Conservation (phyloP, 2,329 filamentous ascomycete species). For the Monilinia polystroma region DNA sequence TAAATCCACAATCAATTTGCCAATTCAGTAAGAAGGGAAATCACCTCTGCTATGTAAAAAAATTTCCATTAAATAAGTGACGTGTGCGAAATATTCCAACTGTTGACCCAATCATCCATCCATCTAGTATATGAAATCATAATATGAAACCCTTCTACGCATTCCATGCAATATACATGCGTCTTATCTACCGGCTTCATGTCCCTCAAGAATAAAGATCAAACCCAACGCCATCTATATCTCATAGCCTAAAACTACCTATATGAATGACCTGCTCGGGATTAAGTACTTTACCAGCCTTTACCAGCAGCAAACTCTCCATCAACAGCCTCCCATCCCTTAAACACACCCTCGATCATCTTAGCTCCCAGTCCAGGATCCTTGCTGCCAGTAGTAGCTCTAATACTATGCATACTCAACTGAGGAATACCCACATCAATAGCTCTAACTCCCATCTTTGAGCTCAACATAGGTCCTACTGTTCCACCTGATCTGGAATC, state of each 20-base stretch:
- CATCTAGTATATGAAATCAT: no score
- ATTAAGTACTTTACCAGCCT: constrained; percentile 33
- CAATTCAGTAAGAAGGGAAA: no score
- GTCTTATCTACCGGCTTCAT: no score
- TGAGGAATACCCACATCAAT: constrained; percentile 90
- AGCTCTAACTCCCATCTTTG: constrained; percentile 74
- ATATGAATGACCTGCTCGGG: background rate
- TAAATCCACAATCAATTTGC: no score
- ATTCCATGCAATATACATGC: no score
- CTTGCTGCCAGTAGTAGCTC: constrained; percentile 80
- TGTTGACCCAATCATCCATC: no score
- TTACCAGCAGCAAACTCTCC: constrained; percentile 59
- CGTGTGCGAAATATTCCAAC: no score
- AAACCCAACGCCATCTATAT: background rate
- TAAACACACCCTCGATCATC: constrained; percentile 86
- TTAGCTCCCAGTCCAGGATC: constrained; percentile 87
- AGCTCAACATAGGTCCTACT: constrained; percentile 87
- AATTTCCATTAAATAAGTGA: no score
- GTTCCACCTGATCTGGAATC: constrained; percentile 88
- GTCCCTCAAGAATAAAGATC: no score
- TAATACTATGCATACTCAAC: constrained; percentile 89
- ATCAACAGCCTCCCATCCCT: constrained; percentile 82
- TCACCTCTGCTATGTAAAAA: no score
- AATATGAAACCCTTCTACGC: no score
- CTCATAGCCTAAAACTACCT: background rate